Evolutionary conservation across 768 basidiomycete species (phyloP).

Genomic region (Galerina marginata): DNA sequence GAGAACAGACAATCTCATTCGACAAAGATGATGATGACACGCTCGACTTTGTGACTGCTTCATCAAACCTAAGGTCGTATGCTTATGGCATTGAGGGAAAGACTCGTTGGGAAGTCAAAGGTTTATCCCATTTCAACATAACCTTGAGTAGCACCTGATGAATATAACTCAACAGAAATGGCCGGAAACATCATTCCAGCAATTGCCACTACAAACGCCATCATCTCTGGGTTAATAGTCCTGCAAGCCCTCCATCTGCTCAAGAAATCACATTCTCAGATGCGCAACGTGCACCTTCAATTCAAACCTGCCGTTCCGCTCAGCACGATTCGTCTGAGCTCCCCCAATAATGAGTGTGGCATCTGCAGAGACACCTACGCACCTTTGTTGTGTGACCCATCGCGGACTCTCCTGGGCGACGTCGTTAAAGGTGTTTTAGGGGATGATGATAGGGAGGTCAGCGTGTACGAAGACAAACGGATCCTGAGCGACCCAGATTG

Average conservation of each 20-base stretch:
- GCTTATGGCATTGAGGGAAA: slow-evolving; percentile 90
- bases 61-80: slow-evolving; percentile 89
- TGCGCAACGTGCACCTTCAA: slow-evolving; percentile 81
- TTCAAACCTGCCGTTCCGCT: slow-evolving; percentile 82
- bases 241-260: slow-evolving; percentile 89
- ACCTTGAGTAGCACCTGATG: not conserved
- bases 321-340: slow-evolving; percentile 64
- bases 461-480: slow-evolving; percentile 86
- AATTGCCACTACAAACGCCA: slow-evolving; percentile 98
- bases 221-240: slow-evolving; percentile 94
- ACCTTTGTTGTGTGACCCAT: slow-evolving; percentile 73
- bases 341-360: slow-evolving; percentile 80
- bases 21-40: slow-evolving; percentile 99
- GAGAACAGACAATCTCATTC: slow-evolving; percentile 80
- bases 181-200: slow-evolving; percentile 99
- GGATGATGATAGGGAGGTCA: slow-evolving; percentile 65
- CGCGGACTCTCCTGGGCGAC: slow-evolving; percentile 70
- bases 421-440: slow-evolving; percentile 74
- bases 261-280: slow-evolving; percentile 58
- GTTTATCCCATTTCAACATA: slow-evolving; percentile 40
- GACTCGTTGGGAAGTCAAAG: slow-evolving; percentile 97
- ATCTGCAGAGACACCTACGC: slow-evolving; percentile 88
- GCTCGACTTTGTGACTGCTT: slow-evolving; percentile 94
- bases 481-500: slow-evolving; percentile 93
- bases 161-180: slow-evolving; percentile 69